Evolutionary conservation across 495 filamentous ascomycete genomes (phyloP), one percentile per base, ranked within the genome.

Genomic region (Acidomyces sp.): DNA sequence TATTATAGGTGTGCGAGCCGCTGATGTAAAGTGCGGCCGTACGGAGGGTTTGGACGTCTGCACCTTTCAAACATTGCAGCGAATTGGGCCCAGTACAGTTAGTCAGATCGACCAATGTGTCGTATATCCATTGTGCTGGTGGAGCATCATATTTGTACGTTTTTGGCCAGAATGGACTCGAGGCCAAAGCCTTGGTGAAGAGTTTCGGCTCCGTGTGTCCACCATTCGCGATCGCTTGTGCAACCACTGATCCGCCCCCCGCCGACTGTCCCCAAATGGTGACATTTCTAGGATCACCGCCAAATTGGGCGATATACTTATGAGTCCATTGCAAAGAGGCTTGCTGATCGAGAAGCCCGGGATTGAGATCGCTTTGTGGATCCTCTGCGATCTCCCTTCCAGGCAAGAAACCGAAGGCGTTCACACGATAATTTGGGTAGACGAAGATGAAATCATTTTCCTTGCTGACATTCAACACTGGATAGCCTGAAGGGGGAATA

Each of bases 131-230:
- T 42, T 75, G 65, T 2, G 69, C 60, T 43, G 72, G 59, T 4
- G 63, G 58, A 2, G 54, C 54, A 33, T 73, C 59, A 46, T 68
- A 69, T 3, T 45, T 39, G 51, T 77, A 75, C 11, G 68, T 72
- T 48, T 69, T 72, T 0, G 70, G 70, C 74, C 73, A 77, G 52
- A 73, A 79, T 0, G 74, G 75, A 2, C 65, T 70, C 41, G 66
- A 71, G 4, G 69, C 69, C n/a, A 77, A 62, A 0, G 73, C 75
- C 46, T 70, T 70, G 12, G 22, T 46, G 36, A 59, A 59, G 3
- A 59, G 47, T 25, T 26, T 28, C 23, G 56, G 63, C 10, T 57
- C 36, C 7, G 49, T 51, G 20, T 59, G 34, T 3, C 65, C 58
- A 11, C 61, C 56, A 30, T 65, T 62, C 4, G 66, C 67, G n/a